Percentiles rank a stretch among this genome's conserved stretches.
Conservation (phyloP, 805 yeast genomes). For the Yamadazyma tumulicola region DNA sequence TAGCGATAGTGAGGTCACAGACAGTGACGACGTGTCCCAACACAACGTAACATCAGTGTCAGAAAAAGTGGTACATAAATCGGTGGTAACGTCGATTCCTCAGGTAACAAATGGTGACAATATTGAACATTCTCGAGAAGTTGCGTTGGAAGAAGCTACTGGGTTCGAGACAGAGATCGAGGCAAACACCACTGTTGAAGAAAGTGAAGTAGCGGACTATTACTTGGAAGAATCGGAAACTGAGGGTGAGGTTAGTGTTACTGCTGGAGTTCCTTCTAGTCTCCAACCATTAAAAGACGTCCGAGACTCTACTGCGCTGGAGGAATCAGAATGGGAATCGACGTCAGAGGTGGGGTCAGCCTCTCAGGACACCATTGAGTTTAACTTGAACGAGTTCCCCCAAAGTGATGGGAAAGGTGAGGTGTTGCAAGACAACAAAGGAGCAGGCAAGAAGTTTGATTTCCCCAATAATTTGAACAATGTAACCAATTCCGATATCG, state of each 20-base stretch:
- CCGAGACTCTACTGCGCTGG: too few species aligned
- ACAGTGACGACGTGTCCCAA: not conserved
- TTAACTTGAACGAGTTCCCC: conserved; percentile 1
- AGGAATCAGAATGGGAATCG: not conserved
- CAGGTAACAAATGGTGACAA: not conserved
- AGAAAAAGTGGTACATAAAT: not conserved
- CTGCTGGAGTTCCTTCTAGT: not conserved
- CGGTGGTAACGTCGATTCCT: not conserved
- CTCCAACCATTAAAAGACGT: not conserved
- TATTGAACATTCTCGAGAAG: conserved; percentile 1
- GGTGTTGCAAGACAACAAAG: conserved; percentile 23
- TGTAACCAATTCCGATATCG: conserved; percentile 28
- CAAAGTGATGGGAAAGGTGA: not conserved
- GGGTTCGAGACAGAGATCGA: not conserved
- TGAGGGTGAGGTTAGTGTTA: too few species aligned
- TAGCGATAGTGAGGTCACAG: not conserved
- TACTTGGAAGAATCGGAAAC: conserved; percentile 18
- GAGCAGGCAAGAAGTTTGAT: conserved; percentile 32
- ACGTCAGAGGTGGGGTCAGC: conserved; percentile 8
- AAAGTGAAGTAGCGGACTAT: conserved; percentile 11
- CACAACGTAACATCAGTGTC: not conserved
- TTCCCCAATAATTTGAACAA: conserved; percentile 35
- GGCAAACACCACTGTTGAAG: not conserved
- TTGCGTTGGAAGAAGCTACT: not conserved
- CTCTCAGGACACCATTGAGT: conserved; percentile 8